Evolutionary conservation across 306 rosid species (phyloP).

Genomic region (Neltuma alba): DNA sequence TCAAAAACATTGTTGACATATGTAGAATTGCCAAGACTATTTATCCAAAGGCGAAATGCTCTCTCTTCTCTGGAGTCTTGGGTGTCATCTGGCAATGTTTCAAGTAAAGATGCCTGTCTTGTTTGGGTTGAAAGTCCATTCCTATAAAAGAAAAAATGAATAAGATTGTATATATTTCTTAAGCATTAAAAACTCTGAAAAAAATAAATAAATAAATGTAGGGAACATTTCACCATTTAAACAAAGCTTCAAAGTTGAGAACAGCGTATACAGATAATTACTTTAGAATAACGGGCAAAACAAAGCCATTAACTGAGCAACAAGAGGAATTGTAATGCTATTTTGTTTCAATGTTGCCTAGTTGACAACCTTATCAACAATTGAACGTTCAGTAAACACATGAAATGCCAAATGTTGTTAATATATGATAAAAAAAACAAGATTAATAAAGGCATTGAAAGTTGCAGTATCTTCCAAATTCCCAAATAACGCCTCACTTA

Average conservation of each 20-base stretch:
- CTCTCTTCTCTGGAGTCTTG: constrained; percentile 94
- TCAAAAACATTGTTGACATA: constrained; percentile 95
- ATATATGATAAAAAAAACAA: not conserved
- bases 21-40: constrained; percentile 78
- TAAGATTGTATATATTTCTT: constrained; percentile 17
- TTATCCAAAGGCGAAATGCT: constrained; percentile 98
- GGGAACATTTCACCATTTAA: not conserved
- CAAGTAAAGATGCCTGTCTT: constrained; percentile 76
- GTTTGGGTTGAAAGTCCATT: constrained; percentile 89
- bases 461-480: not conserved
- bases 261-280: not conserved
- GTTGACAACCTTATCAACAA: not conserved
- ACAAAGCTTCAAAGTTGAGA: not conserved
- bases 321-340: not conserved
- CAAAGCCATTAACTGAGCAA: not conserved
- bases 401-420: not conserved
- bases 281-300: not conserved
- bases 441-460: not conserved
- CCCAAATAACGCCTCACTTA: not conserved
- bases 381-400: not conserved
- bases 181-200: not conserved
- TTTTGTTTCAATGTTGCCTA: not conserved
- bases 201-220: not conserved
- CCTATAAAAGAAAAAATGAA: constrained; percentile 44
- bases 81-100: constrained; percentile 75